phyloP scores from a whole-genome alignment of 1,284 basidiomycete species.

The Naganishia albida region DNA sequence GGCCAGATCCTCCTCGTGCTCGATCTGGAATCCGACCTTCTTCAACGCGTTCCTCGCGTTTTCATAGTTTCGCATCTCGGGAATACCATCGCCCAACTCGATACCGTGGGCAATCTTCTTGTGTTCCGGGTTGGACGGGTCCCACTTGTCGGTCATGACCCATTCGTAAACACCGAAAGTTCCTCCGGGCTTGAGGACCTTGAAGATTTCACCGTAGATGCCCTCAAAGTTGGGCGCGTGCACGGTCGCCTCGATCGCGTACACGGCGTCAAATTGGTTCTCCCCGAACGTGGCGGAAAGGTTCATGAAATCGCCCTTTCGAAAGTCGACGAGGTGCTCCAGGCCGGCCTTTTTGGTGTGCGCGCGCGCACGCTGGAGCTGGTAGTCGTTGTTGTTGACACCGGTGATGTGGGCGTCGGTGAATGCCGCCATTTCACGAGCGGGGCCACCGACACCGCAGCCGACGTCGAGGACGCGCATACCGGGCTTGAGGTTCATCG shows the following conservation, averaged over 20 bases:
- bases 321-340: conserved; percentile 74
- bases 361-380: conserved; percentile 78
- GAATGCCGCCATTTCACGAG: conserved; percentile 91
- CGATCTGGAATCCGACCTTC: conserved; percentile 83
- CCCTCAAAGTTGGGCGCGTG: conserved; percentile 96
- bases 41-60: conserved; percentile 75
- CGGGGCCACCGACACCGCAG: conserved; percentile 96
- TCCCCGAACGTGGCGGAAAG: conserved; percentile 88
- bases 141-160: conserved; percentile 97
- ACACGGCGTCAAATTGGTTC: conserved; percentile 92
- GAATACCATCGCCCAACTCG: conserved; percentile 93
- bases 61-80: conserved; percentile 85
- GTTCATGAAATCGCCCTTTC: conserved; percentile 96
- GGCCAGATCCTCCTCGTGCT: conserved; percentile 93
- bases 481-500: conserved; percentile 78
- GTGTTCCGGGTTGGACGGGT: conserved; percentile 81
- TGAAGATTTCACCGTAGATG: conserved; percentile 90
- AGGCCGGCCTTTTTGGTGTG: conserved; percentile 82
- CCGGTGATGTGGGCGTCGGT: conserved; percentile 83
- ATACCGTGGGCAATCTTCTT: conserved; percentile 88
- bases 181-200: conserved; percentile 95
- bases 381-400: conserved; percentile 97
- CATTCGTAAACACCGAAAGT: conserved; percentile 97
- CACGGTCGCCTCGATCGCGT: conserved; percentile 96
- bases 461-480: conserved; percentile 98